Evolutionary conservation across 2,329 filamentous ascomycete genomes (phyloP).

Genomic region (Ilyonectria mors-panacis): DNA sequence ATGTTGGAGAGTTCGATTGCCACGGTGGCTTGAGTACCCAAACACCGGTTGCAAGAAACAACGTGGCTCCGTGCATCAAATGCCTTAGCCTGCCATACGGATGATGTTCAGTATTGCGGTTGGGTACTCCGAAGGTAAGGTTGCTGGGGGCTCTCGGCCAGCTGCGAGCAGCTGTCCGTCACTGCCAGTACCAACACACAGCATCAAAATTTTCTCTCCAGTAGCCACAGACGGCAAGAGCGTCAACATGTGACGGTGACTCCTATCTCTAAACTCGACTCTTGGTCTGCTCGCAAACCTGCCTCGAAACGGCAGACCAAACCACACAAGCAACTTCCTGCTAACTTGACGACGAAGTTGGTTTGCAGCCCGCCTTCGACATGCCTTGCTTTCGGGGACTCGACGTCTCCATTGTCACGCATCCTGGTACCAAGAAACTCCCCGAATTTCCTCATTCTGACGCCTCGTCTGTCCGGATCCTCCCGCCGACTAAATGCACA

Average conservation of each 20-base stretch:
- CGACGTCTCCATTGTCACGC: constrained; percentile 60
- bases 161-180: not conserved
- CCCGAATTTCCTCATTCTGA: constrained; percentile 71
- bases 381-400: constrained; percentile 68
- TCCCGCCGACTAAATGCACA: constrained; percentile 34
- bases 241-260: not conserved
- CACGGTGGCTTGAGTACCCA: not conserved
- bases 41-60: not conserved
- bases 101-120: not conserved
- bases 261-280: not conserved
- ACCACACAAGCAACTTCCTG: not conserved
- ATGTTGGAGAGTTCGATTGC: not conserved
- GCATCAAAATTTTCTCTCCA: no score
- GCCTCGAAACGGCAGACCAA: no score
- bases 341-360: not conserved
- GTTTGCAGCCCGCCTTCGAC: not conserved
- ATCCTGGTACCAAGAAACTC: constrained; percentile 55
- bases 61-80: not conserved
- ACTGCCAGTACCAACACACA: not conserved
- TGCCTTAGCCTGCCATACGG: not conserved
- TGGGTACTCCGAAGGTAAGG: not conserved
- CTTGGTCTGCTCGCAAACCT: not conserved
- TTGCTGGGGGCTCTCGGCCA: not conserved
- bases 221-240: not conserved
- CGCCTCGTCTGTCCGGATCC: constrained; percentile 59